phyloP scores from a whole-genome alignment of 2,329 filamentous ascomycete species.

The Pseudocercospora pini-densiflorae region DNA sequence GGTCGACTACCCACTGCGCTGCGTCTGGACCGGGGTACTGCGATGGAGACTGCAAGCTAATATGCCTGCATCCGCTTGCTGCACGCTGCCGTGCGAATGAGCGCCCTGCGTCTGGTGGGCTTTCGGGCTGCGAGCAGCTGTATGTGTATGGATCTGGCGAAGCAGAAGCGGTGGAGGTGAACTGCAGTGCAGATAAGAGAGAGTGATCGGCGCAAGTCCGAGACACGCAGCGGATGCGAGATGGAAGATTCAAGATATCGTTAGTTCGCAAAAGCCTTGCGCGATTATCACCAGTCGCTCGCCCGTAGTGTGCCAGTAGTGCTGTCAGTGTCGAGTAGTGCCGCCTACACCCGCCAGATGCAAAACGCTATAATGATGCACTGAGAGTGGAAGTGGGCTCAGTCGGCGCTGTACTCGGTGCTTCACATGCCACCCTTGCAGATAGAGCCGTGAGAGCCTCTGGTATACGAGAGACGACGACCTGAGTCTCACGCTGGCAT shows the following conservation, averaged over 20 bases:
- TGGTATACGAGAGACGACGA: constrained; percentile 7
- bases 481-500: too few relatives aligned
- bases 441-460: neutral
- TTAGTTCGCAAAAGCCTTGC: neutral
- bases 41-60: neutral
- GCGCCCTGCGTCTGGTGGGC: neutral
- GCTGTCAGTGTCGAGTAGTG: neutral
- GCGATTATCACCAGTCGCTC: neutral
- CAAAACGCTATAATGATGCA: neutral
- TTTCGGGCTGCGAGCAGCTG: neutral
- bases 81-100: constrained; percentile 2
- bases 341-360: neutral
- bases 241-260: constrained; percentile 3
- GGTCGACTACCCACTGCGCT: neutral
- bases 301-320: neutral
- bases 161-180: neutral
- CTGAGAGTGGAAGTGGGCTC: neutral
- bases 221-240: constrained; percentile 1
- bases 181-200: constrained; percentile 3
- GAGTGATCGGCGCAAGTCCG: neutral
- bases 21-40: neutral
- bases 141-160: neutral
- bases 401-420: constrained; percentile 9
- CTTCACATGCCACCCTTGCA: constrained; percentile 6
- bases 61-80: constrained; percentile 2